Base-by-base conservation (phyloP, 805 yeast species). In the Barnettozyma salicaria region DNA sequence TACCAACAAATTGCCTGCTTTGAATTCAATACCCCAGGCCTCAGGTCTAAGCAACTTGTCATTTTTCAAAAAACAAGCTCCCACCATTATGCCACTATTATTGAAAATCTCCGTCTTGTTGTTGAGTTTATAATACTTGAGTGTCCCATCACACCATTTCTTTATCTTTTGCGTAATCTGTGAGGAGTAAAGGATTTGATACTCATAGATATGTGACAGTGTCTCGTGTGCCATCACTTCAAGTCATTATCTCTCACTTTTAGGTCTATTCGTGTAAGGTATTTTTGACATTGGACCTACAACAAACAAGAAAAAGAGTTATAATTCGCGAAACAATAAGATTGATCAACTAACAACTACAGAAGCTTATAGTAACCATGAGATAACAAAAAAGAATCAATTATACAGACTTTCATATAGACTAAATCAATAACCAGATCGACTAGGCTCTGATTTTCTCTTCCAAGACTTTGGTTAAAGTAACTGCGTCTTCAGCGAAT, bases 401-500 rank as follows among this genome's bases (percentile, higher is more conserved):
- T 22, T 22, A n/a, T n/a, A n/a, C n/a, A n/a, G n/a, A n/a, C n/a
- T n/a, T n/a, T n/a, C n/a, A n/a, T n/a, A 22, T 28, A 18, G 22
- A 28, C 19, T 28, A 28, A 28, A 28, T 17, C 22, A 14, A 28
- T 18, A 27, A 19, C 36, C 21, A 11, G 14, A 9, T 7, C 16
- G 27, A 13, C 43, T 52, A 65, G 47, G 64, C 66, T 51, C 67
- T 56, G 47, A 78, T 65, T 61, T 70, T 78, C 53, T 71, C 63
- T 61, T 77, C 78, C 63, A 84, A 74, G 58, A 78, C 69, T 43
- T 72, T 64, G 63, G 78, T 67, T 61, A 92, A 76, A 39, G 96
- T 80, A 54, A 69, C 78, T 56, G 94, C 81, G 65, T 92, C 99
- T 64, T 83, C 90, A 55, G 96, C 85, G 68, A 92, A 92, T 65